Base-by-base conservation (phyloP, 495 filamentous ascomycete genomes). In the Neurospora pannonica region DNA sequence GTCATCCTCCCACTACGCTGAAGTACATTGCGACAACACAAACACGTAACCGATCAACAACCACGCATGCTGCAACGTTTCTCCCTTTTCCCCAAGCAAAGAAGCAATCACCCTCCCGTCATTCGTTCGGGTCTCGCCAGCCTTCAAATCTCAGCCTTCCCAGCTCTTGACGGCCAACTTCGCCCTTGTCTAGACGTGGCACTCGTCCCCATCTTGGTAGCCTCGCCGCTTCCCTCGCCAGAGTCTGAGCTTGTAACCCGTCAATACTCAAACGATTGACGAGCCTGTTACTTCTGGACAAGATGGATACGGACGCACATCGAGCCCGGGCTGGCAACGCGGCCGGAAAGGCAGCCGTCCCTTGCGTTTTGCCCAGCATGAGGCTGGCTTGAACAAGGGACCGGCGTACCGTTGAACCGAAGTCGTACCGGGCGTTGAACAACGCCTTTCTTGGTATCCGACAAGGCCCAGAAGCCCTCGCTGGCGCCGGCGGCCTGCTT, bases 361-460 rank as follows among this genome's bases (percentile, higher is more conserved):
- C 5, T 0, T 42, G 15, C n/a, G 4, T 3, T 0, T 43, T 43
- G 19, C 42, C 42, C 42, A n/a, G 0, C 1, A 1, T n/a, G 42
- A 43, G 3, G 0, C 0, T 43, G 42, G 42, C 19, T 19, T 43
- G 42, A 43, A 43, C 1, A 43, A 19, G 19, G n/a, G 42, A 43
- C 17, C 19, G 19, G 6, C 0, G 1, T 43, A n/a, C 42, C 3
- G 42, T 43, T 8, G 6, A 43, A n/a, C 42, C 42, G 19, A 43
- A 43, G 19, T 2, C 42, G 42, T 43, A 43, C 42, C 3, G 3
- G 2, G 19, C 42, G 42, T 43, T 43, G 19, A 43, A n/a, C 7
- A 4, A n/a, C 17, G 19, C 11, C 10, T 40, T n/a, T n/a, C 3
- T n/a, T 43, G 0, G n/a, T 0, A 43, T 43, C 7, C 1, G 0